phyloP scores from a whole-genome alignment of 164 flowering plant species.

The Liquidambar formosana region DNA sequence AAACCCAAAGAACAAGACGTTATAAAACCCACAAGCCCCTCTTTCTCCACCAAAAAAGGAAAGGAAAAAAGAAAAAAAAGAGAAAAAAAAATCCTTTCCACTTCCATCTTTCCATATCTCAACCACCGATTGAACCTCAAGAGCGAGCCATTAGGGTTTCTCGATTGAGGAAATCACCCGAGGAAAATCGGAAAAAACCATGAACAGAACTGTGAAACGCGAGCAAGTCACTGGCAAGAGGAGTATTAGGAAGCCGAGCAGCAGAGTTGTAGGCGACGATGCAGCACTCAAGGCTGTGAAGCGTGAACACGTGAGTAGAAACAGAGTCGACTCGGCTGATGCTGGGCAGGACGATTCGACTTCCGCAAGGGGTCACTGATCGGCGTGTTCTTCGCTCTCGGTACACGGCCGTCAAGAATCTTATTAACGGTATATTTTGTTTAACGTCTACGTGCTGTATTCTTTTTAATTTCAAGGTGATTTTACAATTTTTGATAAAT shows the following conservation, averaged over 20 bases:
- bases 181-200: no score
- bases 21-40: not conserved
- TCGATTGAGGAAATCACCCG: no score
- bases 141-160: no score
- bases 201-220: conserved; percentile 7
- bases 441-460: not conserved
- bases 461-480: no score
- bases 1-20: not conserved
- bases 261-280: not conserved
- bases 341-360: conserved; percentile 7
- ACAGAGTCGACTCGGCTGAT: not conserved
- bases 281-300: conserved; percentile 8
- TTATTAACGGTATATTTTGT: conserved; percentile 39
- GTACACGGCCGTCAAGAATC: conserved; percentile 46
- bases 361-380: conserved; percentile 20
- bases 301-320: not conserved
- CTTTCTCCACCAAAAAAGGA: no score
- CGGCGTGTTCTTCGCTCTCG: conserved; percentile 53
- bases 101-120: no score
- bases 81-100: no score
- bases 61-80: no score
- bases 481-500: no score
- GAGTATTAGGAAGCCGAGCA: not conserved
- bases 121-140: no score
- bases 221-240: conserved; percentile 1